Evolutionary conservation across 2,329 filamentous ascomycete species (phyloP).

Genomic region (Neofusicoccum umdonicola): DNA sequence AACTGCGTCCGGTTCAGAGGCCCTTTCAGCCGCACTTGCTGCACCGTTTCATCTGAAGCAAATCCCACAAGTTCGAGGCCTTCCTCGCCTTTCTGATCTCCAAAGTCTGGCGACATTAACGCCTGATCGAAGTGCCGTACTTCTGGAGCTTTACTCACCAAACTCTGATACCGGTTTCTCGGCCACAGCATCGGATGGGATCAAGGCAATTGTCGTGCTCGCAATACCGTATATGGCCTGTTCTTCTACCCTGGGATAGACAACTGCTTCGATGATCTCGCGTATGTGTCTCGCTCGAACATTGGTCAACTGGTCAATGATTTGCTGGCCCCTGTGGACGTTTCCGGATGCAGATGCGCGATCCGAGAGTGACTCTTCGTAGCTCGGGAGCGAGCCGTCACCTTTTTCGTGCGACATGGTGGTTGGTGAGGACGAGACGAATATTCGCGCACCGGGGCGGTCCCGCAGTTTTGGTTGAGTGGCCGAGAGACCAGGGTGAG

Average conservation of each 20-base stretch:
- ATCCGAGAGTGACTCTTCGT: constrained; percentile 25
- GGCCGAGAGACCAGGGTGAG: background rate
- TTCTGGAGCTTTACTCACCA: background rate
- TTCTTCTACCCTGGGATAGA: constrained; percentile 42
- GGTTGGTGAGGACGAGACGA: background rate
- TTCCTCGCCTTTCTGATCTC: background rate
- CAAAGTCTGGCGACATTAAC: background rate
- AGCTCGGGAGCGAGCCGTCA: constrained; percentile 23
- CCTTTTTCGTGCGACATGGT: constrained; percentile 14
- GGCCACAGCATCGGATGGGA: constrained; percentile 39
- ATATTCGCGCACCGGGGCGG: background rate
- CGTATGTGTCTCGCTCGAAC: constrained; percentile 42
- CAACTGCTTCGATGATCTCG: constrained; percentile 37
- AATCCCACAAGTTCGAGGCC: constrained; percentile 42
- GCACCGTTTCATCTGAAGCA: constrained; percentile 38
- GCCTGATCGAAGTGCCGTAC: background rate
- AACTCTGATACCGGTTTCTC: constrained; percentile 17
- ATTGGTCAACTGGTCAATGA: constrained; percentile 37
- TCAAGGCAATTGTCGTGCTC: constrained; percentile 43
- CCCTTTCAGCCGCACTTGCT: constrained; percentile 40
- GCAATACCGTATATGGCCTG: constrained; percentile 43
- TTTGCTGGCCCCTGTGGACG: constrained; percentile 27
- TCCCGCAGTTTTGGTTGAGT: background rate
- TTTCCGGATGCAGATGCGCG: background rate
- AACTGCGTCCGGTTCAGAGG: constrained; percentile 43